Conservation (phyloP, 2,329 filamentous ascomycete species). For the Diaporthe sp. region DNA sequence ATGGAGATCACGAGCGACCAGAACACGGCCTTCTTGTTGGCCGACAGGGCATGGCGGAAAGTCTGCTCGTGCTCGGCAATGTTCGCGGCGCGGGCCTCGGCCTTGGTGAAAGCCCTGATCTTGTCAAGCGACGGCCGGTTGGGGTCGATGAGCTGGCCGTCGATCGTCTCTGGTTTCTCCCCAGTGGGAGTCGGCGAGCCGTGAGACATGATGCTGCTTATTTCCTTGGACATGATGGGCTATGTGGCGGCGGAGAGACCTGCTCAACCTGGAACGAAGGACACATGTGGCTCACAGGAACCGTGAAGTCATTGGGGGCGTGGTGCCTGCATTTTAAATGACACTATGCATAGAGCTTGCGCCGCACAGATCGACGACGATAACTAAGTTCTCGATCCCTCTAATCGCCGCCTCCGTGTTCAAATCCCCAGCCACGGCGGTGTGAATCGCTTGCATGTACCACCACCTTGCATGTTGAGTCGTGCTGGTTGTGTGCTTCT, state of each 20-base stretch:
- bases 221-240: constrained; percentile 25
- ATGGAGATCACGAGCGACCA: constrained; percentile 42
- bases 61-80: constrained; percentile 33
- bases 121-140: constrained; percentile 27
- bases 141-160: constrained; percentile 6
- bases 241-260: constrained; percentile 9
- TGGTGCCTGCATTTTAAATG: not conserved
- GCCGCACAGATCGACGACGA: constrained; percentile 5
- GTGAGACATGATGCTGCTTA: constrained; percentile 12
- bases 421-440: not conserved
- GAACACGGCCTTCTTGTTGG: constrained; percentile 36
- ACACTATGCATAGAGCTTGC: not conserved
- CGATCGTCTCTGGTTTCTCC: not conserved
- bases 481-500: not conserved
- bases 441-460: constrained; percentile 13
- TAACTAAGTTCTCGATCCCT: not conserved
- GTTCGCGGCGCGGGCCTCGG: constrained; percentile 32
- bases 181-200: not conserved
- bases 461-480: constrained; percentile 1
- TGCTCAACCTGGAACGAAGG: constrained; percentile 15
- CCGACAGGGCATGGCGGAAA: not conserved
- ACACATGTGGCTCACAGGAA: not conserved
- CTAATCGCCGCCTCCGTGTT: not conserved
- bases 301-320: not conserved
- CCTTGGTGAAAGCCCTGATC: constrained; percentile 24